A percentile compares a stretch with the other conserved stretches of the same genome.
These are phyloP conservation scores for Croton setiger DNA, from an alignment of 441 rosid genomes.

Conservation along the genomic window DNA sequence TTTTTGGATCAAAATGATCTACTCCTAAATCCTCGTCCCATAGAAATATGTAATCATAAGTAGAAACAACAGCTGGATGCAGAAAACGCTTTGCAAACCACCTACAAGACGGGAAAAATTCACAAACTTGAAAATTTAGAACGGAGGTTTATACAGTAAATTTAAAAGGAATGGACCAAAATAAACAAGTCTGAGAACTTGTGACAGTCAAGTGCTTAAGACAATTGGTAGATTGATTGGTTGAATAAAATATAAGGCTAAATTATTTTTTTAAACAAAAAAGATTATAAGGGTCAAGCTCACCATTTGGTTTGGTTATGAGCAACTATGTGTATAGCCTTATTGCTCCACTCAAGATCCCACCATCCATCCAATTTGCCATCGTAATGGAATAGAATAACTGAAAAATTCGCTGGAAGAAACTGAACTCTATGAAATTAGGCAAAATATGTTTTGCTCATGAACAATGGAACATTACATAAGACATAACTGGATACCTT, in stretches of 20 bases:
- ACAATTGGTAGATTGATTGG: background rate
- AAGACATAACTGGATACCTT: constrained; percentile 52
- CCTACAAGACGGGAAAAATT: constrained; percentile 35
- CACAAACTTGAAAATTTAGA: background rate
- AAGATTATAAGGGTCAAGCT: constrained; percentile 7
- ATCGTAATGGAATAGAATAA: constrained; percentile 91
- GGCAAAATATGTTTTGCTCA: constrained; percentile 15
- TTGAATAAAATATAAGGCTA: constrained; percentile 1
- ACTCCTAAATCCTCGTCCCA: constrained; percentile 99
- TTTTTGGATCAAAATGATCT: constrained; percentile 63
- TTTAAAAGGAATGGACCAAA: background rate
- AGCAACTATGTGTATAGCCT: constrained; percentile 85
- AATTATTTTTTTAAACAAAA: constrained; percentile 2
- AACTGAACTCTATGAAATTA: constrained; percentile 74
- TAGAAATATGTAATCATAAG: constrained; percentile 83
- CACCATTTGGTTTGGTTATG: constrained; percentile 96
- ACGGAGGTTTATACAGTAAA: background rate
- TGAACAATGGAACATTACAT: constrained; percentile 5
- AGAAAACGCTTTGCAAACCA: constrained; percentile 99
- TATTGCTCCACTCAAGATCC: constrained; percentile 80
- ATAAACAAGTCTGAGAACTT: background rate
- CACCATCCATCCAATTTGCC: constrained; percentile 79
- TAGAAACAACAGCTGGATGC: constrained; percentile 81
- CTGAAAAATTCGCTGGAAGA: constrained; percentile 78
- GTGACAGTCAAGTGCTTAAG: background rate